phyloP scores from a whole-genome alignment of 805 yeast species.

The Candida easanensis region DNA sequence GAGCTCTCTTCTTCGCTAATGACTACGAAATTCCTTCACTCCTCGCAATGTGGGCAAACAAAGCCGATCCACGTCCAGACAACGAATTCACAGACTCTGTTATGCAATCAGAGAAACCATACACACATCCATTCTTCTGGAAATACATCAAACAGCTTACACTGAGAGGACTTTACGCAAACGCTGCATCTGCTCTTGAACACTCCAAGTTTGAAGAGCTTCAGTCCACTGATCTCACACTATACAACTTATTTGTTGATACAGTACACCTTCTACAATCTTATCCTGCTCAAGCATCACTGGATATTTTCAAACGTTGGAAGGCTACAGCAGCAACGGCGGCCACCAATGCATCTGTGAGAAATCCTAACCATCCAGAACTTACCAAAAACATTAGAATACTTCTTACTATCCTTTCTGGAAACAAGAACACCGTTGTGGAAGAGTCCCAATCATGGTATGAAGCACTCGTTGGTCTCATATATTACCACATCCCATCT shows the following conservation, averaged over 20 bases:
- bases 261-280: conserved; percentile 31
- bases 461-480: conserved; percentile 56
- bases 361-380: conserved; percentile 17
- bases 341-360: conserved; percentile 23
- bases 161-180: conserved; percentile 57
- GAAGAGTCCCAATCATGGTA: conserved; percentile 61
- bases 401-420: conserved; percentile 34
- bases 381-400: conserved; percentile 29
- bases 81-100: conserved; percentile 46
- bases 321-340: conserved; percentile 29
- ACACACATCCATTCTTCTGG: conserved; percentile 58
- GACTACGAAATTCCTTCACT: conserved; percentile 35
- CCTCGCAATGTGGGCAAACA: conserved; percentile 63
- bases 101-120: conserved; percentile 42
- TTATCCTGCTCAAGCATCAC: conserved; percentile 33
- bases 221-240: conserved; percentile 16
- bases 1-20: conserved; percentile 45
- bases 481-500: conserved; percentile 60
- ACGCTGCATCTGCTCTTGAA: conserved; percentile 48
- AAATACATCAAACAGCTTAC: conserved; percentile 53
- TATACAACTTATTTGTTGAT: conserved; percentile 34
- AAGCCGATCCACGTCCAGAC: conserved; percentile 66
- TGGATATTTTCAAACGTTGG: conserved; percentile 36
- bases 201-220: conserved; percentile 43
- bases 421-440: conserved; percentile 44